These are phyloP conservation scores for Phylloporus sp. DNA, from an alignment of 768 basidiomycete species.

Conservation along the genomic window DNA sequence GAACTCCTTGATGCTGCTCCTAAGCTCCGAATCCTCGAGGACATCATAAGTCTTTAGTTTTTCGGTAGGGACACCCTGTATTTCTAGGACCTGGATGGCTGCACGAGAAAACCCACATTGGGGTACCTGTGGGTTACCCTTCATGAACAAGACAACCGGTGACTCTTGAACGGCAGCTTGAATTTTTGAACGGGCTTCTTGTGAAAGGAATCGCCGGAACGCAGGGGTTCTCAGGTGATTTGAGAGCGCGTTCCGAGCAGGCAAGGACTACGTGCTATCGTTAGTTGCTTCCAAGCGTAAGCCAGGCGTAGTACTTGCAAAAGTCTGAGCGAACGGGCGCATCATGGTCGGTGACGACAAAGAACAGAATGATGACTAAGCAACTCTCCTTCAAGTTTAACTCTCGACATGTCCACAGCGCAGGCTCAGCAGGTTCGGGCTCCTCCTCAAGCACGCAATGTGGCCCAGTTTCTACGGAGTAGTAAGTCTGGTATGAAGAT, in stretches of 20 bases:
- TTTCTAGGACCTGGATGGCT: conserved; percentile 42
- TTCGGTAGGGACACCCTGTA: conserved; percentile 74
- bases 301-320: conserved; percentile 5
- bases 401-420: conserved; percentile 35
- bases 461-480: conserved; percentile 84
- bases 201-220: conserved; percentile 50
- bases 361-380: background rate
- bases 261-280: conserved; percentile 1
- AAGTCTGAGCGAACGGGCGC: conserved; percentile 13
- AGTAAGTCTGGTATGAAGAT: conserved; percentile 85
- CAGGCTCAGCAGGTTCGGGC: conserved; percentile 75
- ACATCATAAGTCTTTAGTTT: conserved; percentile 92
- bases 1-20: conserved; percentile 90
- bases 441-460: conserved; percentile 72
- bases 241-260: conserved; percentile 11
- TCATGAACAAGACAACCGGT: conserved; percentile 97
- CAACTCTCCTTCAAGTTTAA: background rate
- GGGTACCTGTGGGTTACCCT: conserved; percentile 82
- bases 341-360: conserved; percentile 6
- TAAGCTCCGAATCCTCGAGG: conserved; percentile 77
- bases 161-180: conserved; percentile 67
- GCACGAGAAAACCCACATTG: conserved; percentile 91
- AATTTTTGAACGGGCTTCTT: conserved; percentile 60
- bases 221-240: conserved; percentile 2
- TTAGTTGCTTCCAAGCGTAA: background rate